Evolutionary conservation across 129 eudicot genomes (phyloP), one percentile per base, ranked within the genome.

Genomic region (Chrysanthemum seticuspe): DNA sequence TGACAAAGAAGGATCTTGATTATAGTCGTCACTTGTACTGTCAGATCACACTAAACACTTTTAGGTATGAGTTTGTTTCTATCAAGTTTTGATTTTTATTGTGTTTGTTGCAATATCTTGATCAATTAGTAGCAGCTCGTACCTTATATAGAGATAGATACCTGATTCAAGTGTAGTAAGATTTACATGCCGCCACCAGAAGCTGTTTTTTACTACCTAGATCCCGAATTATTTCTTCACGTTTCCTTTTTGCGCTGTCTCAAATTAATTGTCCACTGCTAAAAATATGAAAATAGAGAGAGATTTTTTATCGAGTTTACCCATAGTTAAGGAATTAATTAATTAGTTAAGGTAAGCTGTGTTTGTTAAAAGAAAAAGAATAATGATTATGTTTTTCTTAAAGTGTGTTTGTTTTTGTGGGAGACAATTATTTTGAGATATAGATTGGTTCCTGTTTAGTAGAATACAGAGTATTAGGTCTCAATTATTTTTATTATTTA

Each of bases 1-100:
- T 77, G 81, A 77, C 76, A 70, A 21, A 62, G 51, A 51, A 36
- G 76, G 81, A 77, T 70, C 81, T 77, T 19, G 81, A 50, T 49
- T 70, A 23, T 62, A 61, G 2, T 77, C 23, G 68, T 77, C 64
- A 49, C 70, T 69, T 50, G 68, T 9, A 58, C 74, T 52, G 62
- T 69, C 71, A 77, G 81, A 77, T 77, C 81, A 77, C 70, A 53
- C 11, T 51, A 64, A 36, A 21, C 70, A 34, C 31, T 45, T 70
- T 61, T 70, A 62, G 71, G 81, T 77, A 69, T 60, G 81, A 31
- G 9, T 23, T 36, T 69, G 11, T 13, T 27, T 69, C 12, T 34
- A 15, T 64, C 44, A 23, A 11, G 44, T 10, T 64, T 23, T 34
- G 54, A 16, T 47, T 16, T 48, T 11, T 58, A n/a, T 49, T 61